Percentiles rank a stretch among this genome's conserved stretches.
These are phyloP conservation scores for Brassica incana DNA, from an alignment of 345 rosid genomes.

Conservation along the genomic window DNA sequence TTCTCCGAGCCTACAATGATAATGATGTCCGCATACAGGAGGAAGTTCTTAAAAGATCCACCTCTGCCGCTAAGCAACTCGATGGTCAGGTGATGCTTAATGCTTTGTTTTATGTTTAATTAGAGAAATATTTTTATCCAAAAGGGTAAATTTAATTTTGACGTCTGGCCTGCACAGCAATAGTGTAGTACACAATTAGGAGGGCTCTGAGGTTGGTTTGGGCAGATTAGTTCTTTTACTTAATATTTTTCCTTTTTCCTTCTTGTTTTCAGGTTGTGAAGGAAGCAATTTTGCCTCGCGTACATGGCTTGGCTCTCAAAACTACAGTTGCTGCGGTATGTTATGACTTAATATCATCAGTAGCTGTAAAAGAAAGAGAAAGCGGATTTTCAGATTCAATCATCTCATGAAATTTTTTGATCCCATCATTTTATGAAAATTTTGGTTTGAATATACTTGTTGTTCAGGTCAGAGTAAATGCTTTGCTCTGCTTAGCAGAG, in stretches of 20 bases:
- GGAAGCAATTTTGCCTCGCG: too few relatives aligned
- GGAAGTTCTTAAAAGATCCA: conserved; percentile 79
- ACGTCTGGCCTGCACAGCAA: not conserved
- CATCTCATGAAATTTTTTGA: too few relatives aligned
- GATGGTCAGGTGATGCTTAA: conserved; percentile 71
- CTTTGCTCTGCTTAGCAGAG: conserved; percentile 86
- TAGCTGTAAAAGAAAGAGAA: too few relatives aligned
- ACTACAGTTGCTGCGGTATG: too few relatives aligned
- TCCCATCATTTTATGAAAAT: too few relatives aligned
- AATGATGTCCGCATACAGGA: conserved; percentile 95
- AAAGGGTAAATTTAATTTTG: not conserved
- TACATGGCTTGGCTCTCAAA: too few relatives aligned
- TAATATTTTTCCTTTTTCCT: not conserved
- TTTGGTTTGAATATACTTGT: conserved; percentile 41
- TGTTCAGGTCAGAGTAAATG: conserved; percentile 89
- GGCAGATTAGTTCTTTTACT: not conserved
- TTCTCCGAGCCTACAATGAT: conserved; percentile 93
- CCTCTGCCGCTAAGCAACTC: conserved; percentile 72
- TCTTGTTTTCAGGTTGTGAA: too few relatives aligned
- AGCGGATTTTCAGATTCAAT: too few relatives aligned
- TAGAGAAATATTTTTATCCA: not conserved
- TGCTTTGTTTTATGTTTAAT: too few relatives aligned
- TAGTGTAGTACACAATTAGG: not conserved
- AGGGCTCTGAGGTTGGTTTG: conserved; percentile 2
- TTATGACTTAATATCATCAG: too few relatives aligned